phyloP scores from a whole-genome alignment of 768 basidiomycete genomes.

The Epithele typhae region DNA sequence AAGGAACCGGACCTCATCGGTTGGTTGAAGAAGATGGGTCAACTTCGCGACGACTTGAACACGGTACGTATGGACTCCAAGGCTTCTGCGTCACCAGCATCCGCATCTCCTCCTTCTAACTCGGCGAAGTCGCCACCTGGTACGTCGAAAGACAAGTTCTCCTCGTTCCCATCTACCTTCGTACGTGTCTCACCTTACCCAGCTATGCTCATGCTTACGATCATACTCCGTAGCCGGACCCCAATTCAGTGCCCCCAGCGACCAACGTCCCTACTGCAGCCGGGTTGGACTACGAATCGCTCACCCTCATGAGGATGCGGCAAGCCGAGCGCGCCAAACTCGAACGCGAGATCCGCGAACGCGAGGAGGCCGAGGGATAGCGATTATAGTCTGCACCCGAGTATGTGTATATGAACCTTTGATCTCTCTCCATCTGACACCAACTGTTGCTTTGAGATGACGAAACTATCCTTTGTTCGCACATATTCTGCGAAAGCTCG shows the following conservation, averaged over 20 bases:
- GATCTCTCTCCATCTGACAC: too few species aligned
- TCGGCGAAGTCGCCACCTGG: too few species aligned
- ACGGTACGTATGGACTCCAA: background rate
- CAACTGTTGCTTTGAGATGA: too few species aligned
- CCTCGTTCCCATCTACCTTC: slow-evolving; percentile 59
- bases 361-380: slow-evolving; percentile 41
- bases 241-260: slow-evolving; percentile 4
- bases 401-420: background rate
- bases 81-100: too few species aligned
- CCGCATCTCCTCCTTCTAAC: too few species aligned
- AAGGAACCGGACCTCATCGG: slow-evolving; percentile 68
- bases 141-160: slow-evolving; percentile 43
- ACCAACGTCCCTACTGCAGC: slow-evolving; percentile 21
- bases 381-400: background rate
- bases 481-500: too few species aligned
- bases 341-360: slow-evolving; percentile 72
- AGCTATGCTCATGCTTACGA: background rate
- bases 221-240: slow-evolving; percentile 16
- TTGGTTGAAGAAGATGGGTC: slow-evolving; percentile 56
- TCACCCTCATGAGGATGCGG: slow-evolving; percentile 76
- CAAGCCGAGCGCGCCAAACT: slow-evolving; percentile 77
- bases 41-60: slow-evolving; percentile 8
- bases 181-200: slow-evolving; percentile 29
- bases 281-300: slow-evolving; percentile 70
- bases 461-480: too few species aligned